Conservation (phyloP, 345 rosid species). For the Cochlearia excelsa region DNA sequence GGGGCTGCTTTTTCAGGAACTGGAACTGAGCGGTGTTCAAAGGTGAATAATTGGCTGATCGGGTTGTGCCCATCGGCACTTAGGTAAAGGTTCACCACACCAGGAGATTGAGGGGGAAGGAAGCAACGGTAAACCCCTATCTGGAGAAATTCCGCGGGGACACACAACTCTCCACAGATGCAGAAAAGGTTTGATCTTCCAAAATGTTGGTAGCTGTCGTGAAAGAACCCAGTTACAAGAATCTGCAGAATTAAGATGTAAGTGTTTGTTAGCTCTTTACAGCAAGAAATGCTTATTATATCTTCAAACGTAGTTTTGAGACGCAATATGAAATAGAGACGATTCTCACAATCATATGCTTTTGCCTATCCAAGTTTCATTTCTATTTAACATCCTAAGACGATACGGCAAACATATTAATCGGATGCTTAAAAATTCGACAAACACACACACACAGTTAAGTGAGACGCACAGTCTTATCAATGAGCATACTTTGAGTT, state of each 20-base stretch:
- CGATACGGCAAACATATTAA: too few relatives aligned
- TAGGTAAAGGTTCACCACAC: constrained; percentile 57
- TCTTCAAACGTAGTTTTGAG: too few relatives aligned
- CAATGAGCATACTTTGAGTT: too few relatives aligned
- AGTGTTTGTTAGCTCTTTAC: neutral
- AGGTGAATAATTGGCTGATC: constrained; percentile 67
- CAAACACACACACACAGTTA: too few relatives aligned
- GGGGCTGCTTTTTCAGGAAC: constrained; percentile 35
- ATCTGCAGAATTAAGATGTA: constrained; percentile 44
- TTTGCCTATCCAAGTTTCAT: too few relatives aligned
- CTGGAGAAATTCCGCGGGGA: constrained; percentile 62
- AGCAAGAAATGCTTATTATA: too few relatives aligned
- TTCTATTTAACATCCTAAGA: too few relatives aligned
- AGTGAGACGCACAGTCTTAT: too few relatives aligned
- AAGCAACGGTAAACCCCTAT: constrained; percentile 84
- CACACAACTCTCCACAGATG: constrained; percentile 63
- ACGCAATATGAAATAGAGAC: too few relatives aligned
- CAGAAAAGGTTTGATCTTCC: constrained; percentile 60
- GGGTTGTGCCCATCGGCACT: constrained; percentile 80
- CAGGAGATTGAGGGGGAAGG: constrained; percentile 64
- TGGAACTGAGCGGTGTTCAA: constrained; percentile 60
- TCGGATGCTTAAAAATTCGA: too few relatives aligned
- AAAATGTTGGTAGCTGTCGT: constrained; percentile 49
- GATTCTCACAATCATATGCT: too few relatives aligned
- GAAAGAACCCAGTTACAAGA: constrained; percentile 70